These are phyloP conservation scores for Ramaria rubella DNA, from an alignment of 768 basidiomycete genomes.

Conservation along the genomic window DNA sequence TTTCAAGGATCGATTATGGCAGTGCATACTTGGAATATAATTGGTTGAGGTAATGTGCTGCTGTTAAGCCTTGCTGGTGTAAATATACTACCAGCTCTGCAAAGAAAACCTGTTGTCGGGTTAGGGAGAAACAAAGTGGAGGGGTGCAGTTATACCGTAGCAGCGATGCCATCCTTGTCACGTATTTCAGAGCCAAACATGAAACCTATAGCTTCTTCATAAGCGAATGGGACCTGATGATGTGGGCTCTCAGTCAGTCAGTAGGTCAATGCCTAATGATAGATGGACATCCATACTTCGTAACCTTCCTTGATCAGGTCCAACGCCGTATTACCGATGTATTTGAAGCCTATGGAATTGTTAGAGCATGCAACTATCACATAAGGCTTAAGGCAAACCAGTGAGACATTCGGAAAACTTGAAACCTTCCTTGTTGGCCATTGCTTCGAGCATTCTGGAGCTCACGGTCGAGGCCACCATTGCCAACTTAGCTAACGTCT, in stretches of 20 bases:
- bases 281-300: slow-evolving; percentile 34
- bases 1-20: not conserved
- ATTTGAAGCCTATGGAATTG: slow-evolving; percentile 67
- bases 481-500: slow-evolving; percentile 51
- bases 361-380: slow-evolving; percentile 14
- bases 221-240: slow-evolving; percentile 52
- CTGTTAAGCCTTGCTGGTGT: slow-evolving; percentile 44
- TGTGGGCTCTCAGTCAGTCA: not conserved
- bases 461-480: slow-evolving; percentile 90
- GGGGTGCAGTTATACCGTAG: slow-evolving; percentile 49
- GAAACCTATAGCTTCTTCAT: slow-evolving; percentile 90
- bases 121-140: not conserved
- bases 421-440: slow-evolving; percentile 74
- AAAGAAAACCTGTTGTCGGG: slow-evolving; percentile 47
- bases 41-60: slow-evolving; percentile 50
- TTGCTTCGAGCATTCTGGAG: slow-evolving; percentile 80
- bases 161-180: slow-evolving; percentile 86
- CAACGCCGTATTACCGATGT: slow-evolving; percentile 78
- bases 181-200: slow-evolving; percentile 77
- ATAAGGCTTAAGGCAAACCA: slow-evolving; percentile 36
- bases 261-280: not conserved
- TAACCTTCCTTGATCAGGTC: slow-evolving; percentile 58
- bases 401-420: slow-evolving; percentile 81
- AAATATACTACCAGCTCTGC: slow-evolving; percentile 58
- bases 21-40: slow-evolving; percentile 49